phyloP scores from a whole-genome alignment of 2,329 filamentous ascomycete genomes.

The Septoria petroselini region DNA sequence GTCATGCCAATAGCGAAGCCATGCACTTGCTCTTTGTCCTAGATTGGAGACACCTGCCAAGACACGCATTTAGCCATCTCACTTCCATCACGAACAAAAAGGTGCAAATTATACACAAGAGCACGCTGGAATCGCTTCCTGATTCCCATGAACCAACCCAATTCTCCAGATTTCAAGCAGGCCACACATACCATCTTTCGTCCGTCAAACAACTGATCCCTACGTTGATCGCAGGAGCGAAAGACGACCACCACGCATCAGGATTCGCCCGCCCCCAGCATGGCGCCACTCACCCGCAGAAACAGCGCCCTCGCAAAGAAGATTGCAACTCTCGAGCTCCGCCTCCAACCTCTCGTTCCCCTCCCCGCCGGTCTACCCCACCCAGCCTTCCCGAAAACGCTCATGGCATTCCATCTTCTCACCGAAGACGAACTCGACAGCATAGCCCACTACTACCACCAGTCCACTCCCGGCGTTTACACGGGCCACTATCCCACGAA shows the following conservation, averaged over 20 bases:
- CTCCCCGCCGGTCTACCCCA: constrained; percentile 60
- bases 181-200: background rate
- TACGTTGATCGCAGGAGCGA: constrained; percentile 25
- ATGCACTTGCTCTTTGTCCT: constrained; percentile 3
- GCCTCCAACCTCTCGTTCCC: constrained; percentile 62
- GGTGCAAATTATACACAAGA: too few species aligned
- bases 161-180: constrained; percentile 3
- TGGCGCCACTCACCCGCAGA: constrained; percentile 35
- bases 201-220: background rate
- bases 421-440: constrained; percentile 67
- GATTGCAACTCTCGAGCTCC: constrained; percentile 62
- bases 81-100: constrained; percentile 17
- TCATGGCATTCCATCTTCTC: constrained; percentile 71
- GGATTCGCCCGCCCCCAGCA: too few species aligned
- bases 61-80: constrained; percentile 18
- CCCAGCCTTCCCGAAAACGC: constrained; percentile 61
- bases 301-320: constrained; percentile 54
- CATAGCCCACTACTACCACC: constrained; percentile 71
- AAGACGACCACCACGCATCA: background rate
- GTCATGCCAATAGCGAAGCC: background rate
- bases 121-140: background rate
- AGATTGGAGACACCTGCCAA: background rate
- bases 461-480: constrained; percentile 58
- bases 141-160: background rate
- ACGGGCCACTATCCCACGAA: constrained; percentile 63